Evolutionary conservation across 2,329 filamentous ascomycete species (phyloP).

Genomic region (Chrysosporium queenslandicum): DNA sequence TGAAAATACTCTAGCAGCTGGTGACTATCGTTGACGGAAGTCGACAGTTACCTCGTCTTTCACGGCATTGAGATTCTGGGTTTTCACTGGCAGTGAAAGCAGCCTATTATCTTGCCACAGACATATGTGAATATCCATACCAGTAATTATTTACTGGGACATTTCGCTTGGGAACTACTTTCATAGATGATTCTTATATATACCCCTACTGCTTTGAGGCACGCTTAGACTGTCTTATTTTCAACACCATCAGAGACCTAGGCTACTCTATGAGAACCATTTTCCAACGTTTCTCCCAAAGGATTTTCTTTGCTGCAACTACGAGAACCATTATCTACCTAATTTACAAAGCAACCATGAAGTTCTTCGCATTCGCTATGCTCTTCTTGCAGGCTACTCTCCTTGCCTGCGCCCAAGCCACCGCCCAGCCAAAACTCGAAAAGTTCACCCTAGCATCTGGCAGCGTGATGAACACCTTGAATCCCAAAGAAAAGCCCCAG

Average conservation of each 20-base stretch:
- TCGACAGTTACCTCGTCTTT: not conserved
- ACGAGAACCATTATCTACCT: not conserved
- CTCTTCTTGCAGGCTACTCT: slow-evolving; percentile 3
- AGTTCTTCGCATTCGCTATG: not conserved
- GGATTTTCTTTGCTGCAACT: not conserved
- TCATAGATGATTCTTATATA: too few species aligned
- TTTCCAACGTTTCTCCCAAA: not conserved
- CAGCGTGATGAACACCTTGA: slow-evolving; percentile 11
- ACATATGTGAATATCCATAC: not conserved
- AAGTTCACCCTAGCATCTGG: slow-evolving; percentile 14
- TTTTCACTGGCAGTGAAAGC: not conserved
- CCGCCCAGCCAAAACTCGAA: not conserved
- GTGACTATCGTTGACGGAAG: too few species aligned
- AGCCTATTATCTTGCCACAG: not conserved
- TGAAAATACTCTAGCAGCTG: too few species aligned
- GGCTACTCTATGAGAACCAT: not conserved
- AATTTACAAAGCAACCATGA: slow-evolving; percentile 9
- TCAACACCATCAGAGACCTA: not conserved
- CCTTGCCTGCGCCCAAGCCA: slow-evolving; percentile 8
- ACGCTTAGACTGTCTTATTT: not conserved
- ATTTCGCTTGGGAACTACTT: not conserved
- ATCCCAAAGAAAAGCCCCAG: not conserved
- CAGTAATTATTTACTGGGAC: not conserved
- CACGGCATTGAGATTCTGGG: not conserved
- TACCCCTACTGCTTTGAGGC: not conserved